A percentile compares a stretch with the other conserved stretches of the same genome.
Conservation (phyloP, 371 early-diverging fungal species). For the Fennellomyces sp. region DNA sequence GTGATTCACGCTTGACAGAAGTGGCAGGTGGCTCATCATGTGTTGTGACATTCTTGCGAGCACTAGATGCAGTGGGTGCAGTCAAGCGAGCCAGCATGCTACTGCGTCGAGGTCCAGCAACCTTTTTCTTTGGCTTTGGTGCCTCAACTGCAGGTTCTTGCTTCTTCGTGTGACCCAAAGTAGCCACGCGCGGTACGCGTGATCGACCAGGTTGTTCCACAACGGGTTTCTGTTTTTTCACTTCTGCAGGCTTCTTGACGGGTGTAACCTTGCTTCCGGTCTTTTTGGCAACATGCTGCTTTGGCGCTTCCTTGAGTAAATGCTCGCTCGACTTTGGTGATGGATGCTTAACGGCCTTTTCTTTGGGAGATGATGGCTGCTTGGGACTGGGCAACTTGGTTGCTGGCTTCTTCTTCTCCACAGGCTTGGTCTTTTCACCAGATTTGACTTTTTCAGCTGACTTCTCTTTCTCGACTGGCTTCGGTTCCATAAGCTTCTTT, state of each 20-base stretch:
- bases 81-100: conserved; percentile 18
- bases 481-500: neutral
- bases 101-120: neutral
- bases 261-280: neutral
- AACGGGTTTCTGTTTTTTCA: neutral
- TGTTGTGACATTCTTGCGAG: conserved; percentile 9
- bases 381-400: neutral
- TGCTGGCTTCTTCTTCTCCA: neutral
- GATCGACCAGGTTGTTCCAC: neutral
- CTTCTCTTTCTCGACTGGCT: neutral
- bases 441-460: neutral
- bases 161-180: neutral
- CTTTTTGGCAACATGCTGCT: neutral
- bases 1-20: neutral
- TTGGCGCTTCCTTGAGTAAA: too few relatives aligned
- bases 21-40: neutral
- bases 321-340: neutral
- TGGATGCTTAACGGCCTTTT: neutral
- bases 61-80: conserved; percentile 21
- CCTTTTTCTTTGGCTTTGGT: neutral
- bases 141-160: neutral
- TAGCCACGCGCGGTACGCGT: conserved; percentile 2
- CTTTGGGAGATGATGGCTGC: neutral
- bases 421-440: neutral
- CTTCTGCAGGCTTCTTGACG: neutral